A percentile compares a stretch with the other conserved stretches of the same genome.
Conservation (phyloP, 2,329 filamentous ascomycete species). For the Alternaria metachromatica region DNA sequence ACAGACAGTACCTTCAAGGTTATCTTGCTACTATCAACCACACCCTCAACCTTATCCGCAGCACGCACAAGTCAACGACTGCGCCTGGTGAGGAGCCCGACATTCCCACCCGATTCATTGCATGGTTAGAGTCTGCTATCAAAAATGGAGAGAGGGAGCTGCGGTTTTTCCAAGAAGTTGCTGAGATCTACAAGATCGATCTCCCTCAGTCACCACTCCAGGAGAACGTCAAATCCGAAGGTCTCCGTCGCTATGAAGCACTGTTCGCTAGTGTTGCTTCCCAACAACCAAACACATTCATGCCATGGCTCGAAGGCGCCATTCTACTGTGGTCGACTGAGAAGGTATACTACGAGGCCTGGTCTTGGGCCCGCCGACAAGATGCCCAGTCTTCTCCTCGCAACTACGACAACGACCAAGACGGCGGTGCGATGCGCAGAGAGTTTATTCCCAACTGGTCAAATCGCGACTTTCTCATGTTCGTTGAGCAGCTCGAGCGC, state of each 20-base stretch:
- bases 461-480: constrained; percentile 64
- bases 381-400: constrained; percentile 24
- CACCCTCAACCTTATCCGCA: constrained; percentile 28
- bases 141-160: constrained; percentile 43
- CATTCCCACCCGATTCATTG: constrained; percentile 32
- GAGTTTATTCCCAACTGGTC: constrained; percentile 76
- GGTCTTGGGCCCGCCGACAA: constrained; percentile 41
- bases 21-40: constrained; percentile 38
- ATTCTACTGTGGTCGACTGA: constrained; percentile 44
- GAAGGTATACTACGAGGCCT: constrained; percentile 45
- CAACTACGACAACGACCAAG: constrained; percentile 57
- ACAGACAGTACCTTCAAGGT: constrained; percentile 42
- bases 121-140: constrained; percentile 41
- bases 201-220: constrained; percentile 18
- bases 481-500: constrained; percentile 63
- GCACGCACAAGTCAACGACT: constrained; percentile 14
- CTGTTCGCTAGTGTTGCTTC: constrained; percentile 26
- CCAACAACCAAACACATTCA: constrained; percentile 16
- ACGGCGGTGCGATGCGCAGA: constrained; percentile 68
- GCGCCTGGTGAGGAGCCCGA: constrained; percentile 20
- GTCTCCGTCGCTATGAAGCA: constrained; percentile 39
- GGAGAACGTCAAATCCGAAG: constrained; percentile 29
- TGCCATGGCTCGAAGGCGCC: constrained; percentile 45
- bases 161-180: constrained; percentile 41
- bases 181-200: constrained; percentile 34